Evolutionary conservation across 441 rosid species (phyloP), one percentile per base, ranked within the genome.

Genomic region (Gossypium lobatum): DNA sequence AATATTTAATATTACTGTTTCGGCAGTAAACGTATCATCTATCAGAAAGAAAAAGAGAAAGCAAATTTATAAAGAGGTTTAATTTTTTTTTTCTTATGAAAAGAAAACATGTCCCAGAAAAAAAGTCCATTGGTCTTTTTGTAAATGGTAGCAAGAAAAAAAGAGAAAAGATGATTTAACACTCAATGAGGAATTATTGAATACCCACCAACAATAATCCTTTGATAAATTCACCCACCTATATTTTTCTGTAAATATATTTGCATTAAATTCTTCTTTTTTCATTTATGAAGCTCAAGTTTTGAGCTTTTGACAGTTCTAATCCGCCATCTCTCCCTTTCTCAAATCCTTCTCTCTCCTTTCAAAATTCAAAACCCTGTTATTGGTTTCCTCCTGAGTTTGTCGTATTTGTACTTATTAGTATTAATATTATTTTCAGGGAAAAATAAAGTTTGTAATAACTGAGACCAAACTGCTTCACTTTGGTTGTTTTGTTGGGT

Each of bases 251-350:
- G 37, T 52, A 66, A 14, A 57, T 61, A 73, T 39, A 62, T 26
- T 67, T 53, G 28, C 54, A 18, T 70, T 34, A 6, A 31, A 6
- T 54, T 69, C 45, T 39, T 39, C n/a, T 37, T 78, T 48, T 52
- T 73, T 76, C 85, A 83, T 85, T 85, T 85, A 83, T 79, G 82
- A 76, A 78, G 58, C 75, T 78, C 82, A 65, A 71, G 76, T 7
- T 53, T 77, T 77, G 61, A 73, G 74, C 45, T 8, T 46, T 78
- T 78, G 59, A 46, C 83, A 42, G 76, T 73, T 65, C 66, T 66
- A 54, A 73, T 75, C 74, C 72, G 63, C 76, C 73, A 66, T 31
- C 21, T 77, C 50, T 62, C 63, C n/a, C 76, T 68, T 37, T 53
- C 58, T 21, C 28, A 20, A 57, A 20, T 9, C 69, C 50, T 45